Evolutionary conservation across 306 rosid species (phyloP).

Genomic region (Castanea sativa): DNA sequence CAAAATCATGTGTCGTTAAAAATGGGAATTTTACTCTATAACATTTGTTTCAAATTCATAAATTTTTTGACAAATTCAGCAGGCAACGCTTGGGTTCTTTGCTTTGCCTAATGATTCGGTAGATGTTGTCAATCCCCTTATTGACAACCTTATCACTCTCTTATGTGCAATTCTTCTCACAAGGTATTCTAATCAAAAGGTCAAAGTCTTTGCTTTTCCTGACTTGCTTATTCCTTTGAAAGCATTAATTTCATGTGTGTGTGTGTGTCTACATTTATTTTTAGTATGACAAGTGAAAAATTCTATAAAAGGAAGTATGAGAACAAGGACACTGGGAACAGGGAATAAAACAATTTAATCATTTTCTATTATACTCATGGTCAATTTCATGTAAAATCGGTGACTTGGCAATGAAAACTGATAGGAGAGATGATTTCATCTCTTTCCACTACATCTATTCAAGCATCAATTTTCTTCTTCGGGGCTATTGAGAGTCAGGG

Average conservation of each 20-base stretch:
- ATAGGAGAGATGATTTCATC: neutral
- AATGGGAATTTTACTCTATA: neutral
- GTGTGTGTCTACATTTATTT: neutral
- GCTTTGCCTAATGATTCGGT: slow-evolving; percentile 93
- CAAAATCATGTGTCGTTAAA: neutral
- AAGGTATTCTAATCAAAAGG: slow-evolving; percentile 48
- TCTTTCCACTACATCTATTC: too few species aligned
- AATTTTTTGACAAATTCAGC: slow-evolving; percentile 43
- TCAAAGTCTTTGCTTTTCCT: slow-evolving; percentile 3
- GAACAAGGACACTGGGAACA: neutral
- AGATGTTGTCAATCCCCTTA: slow-evolving; percentile 69
- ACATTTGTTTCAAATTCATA: slow-evolving; percentile 6
- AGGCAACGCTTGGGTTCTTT: slow-evolving; percentile 96
- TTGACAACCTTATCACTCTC: slow-evolving; percentile 86
- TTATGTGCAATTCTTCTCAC: slow-evolving; percentile 95
- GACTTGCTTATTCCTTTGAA: slow-evolving; percentile 30
- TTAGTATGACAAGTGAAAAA: neutral
- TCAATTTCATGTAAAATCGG: neutral
- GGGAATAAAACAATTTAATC: neutral
- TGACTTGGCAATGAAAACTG: neutral
- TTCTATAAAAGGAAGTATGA: neutral
- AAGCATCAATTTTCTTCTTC: neutral
- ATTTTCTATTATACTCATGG: neutral
- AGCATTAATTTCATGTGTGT: slow-evolving; percentile 49
- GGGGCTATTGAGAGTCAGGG: neutral